phyloP scores from a whole-genome alignment of 2,329 filamentous ascomycete species.

The Scedosporium apiospermum region DNA sequence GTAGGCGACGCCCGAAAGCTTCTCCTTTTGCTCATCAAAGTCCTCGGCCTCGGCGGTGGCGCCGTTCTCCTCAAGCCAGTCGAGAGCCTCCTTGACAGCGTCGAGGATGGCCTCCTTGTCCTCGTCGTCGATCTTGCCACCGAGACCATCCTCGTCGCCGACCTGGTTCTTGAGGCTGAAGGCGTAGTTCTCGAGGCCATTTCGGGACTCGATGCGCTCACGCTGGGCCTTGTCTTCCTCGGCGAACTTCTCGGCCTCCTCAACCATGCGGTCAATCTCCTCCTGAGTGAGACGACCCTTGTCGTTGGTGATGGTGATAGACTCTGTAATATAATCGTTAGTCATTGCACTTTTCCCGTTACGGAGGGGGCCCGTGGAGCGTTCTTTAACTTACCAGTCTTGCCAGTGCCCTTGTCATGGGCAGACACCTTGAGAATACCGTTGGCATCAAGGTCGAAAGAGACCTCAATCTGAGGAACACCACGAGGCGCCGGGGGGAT shows the following conservation, averaged over 20 bases:
- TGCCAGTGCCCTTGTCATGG: conserved; percentile 95
- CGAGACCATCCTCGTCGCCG: conserved; percentile 91
- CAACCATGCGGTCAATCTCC: conserved; percentile 98
- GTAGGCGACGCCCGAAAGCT: conserved; percentile 91
- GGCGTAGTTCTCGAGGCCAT: conserved; percentile 97
- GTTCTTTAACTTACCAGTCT: conserved; percentile 37
- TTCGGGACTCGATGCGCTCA: conserved; percentile 93
- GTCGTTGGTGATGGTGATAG: conserved; percentile 98
- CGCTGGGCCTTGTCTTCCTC: conserved; percentile 98
- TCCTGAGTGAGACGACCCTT: conserved; percentile 95
- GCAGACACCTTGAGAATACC: conserved; percentile 96
- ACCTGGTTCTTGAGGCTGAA: conserved; percentile 99
- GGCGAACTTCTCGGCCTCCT: conserved; percentile 95
- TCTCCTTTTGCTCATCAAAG: conserved; percentile 99
- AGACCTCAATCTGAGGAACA: conserved; percentile 96
- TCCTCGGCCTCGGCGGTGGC: conserved; percentile 80
- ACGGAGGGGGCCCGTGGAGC: not conserved
- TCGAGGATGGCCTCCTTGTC: conserved; percentile 96
- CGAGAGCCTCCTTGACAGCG: conserved; percentile 90
- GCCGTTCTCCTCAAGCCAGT: conserved; percentile 96
- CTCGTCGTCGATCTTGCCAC: conserved; percentile 96
- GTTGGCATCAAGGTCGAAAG: conserved; percentile 96
- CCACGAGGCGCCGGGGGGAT: conserved; percentile 93
- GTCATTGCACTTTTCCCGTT: not conserved
- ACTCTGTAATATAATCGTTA: conserved; percentile 21